Base-by-base conservation (phyloP, 2,329 filamentous ascomycete genomes). In the Plectosphaerella sp. region DNA sequence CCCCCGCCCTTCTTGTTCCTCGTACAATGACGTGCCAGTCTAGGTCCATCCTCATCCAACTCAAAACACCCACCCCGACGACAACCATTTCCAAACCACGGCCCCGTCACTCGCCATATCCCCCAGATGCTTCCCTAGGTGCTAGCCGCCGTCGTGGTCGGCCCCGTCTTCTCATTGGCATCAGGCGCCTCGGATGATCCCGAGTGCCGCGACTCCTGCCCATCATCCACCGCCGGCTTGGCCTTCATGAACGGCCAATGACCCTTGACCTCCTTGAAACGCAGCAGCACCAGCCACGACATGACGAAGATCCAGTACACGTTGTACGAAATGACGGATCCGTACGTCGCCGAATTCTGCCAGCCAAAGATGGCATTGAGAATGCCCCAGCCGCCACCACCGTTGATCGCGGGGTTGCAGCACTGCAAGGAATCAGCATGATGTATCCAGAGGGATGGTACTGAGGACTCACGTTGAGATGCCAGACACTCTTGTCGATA, bases 401-500 rank as follows among this genome's bases (percentile, higher is more conserved):
- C 84, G 57, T 86, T 82, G 41, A 83, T 66, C 52, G 79, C 68
- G 2, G 86, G 82, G 57, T 79, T 88, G 67, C 84, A 88, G 70
- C 84, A 69, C 62, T 88, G 86, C 50, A 87, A 12, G 25, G 25
- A 3, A 47, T 49, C 12, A 49, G 54, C 16, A 12, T 9, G 11
- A 8, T 22, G 9, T 24, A 22, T 16, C 2, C 3, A 12, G 16
- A 15, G 5, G n/a, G 33, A 28, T 11, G n/a, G 47, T 33, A 14
- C 43, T n/a, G 39, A 24, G 9, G 11, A 71, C 79, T 69, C 67
- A 83, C 80, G 66, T 93, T 91, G 54, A 93, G 81, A 63, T 93
- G 89, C 89, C 89, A 93, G 20, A 93, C 88, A 52, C 81, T 89
- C 60, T 85, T 73, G 47, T 76, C 75, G 58, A 93, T 89, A 62